Evolutionary conservation across 768 basidiomycete species (phyloP).

Genomic region (Lyophyllum decastes): DNA sequence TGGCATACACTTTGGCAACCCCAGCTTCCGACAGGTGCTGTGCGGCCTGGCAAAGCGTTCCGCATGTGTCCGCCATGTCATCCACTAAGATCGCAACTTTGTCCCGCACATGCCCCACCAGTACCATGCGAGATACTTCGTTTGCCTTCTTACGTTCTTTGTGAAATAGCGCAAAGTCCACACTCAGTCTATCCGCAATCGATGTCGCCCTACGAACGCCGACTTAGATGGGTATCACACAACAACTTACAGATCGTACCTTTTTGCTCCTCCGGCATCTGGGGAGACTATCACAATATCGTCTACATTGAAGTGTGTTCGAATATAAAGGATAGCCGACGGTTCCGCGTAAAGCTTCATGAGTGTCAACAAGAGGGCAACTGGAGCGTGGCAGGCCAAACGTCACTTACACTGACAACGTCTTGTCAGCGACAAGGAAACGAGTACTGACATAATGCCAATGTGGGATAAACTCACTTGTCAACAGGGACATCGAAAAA

Average conservation of each 20-base stretch:
- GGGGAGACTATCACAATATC: conserved; percentile 96
- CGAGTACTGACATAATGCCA: not conserved
- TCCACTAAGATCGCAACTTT: conserved; percentile 95
- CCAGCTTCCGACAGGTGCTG: conserved; percentile 88
- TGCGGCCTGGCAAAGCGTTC: conserved; percentile 91
- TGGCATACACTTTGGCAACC: conserved; percentile 80
- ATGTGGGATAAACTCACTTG: conserved; percentile 69
- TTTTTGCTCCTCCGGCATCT: conserved; percentile 97
- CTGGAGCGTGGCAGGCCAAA: conserved; percentile 4
- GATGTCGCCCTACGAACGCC: conserved; percentile 78
- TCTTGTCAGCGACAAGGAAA: conserved; percentile 12
- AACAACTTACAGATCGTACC: conserved; percentile 49
- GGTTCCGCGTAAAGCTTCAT: conserved; percentile 91
- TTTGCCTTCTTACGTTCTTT: conserved; percentile 98
- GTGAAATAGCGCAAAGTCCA: conserved; percentile 99
- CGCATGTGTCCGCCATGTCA: conserved; percentile 98
- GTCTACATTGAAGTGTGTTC: conserved; percentile 81
- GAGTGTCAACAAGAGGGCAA: not conserved
- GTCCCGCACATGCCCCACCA: conserved; percentile 91
- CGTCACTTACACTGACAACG: conserved; percentile 47
- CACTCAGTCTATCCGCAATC: conserved; percentile 92
- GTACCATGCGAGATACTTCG: conserved; percentile 91
- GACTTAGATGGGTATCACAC: conserved; percentile 9
- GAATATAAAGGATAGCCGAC: conserved; percentile 92
- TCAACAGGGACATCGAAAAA: conserved; percentile 99